Percentiles rank a stretch among this genome's conserved stretches.
Evolutionary conservation across 768 basidiomycete genomes (phyloP).

Genomic region (Phylloporus rhodoxanthus): DNA sequence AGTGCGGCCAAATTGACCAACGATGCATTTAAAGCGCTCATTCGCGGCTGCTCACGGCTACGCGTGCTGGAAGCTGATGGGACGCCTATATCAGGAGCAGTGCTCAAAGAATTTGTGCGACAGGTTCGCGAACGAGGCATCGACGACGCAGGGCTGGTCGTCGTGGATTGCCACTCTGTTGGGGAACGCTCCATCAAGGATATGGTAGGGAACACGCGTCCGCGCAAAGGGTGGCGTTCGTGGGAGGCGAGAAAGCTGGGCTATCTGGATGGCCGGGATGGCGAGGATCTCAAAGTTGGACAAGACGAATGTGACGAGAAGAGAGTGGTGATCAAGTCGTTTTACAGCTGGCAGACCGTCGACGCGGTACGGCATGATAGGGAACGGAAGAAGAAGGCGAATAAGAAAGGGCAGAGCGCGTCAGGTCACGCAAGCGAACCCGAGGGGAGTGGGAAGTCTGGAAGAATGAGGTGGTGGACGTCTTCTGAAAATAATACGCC

Average conservation of each 20-base stretch:
- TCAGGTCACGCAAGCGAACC: conserved; percentile 29
- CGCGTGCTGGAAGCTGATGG: conserved; percentile 72
- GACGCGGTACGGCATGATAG: conserved; percentile 64
- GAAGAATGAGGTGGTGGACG: conserved; percentile 32
- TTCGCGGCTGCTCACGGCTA: conserved; percentile 57
- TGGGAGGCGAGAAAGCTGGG: conserved; percentile 63
- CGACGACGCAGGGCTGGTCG: conserved; percentile 52
- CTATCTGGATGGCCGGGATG: conserved; percentile 68
- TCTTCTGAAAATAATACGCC: conserved; percentile 49
- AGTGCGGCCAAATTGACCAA: conserved; percentile 60
- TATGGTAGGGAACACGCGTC: conserved; percentile 50
- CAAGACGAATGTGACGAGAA: conserved; percentile 77
- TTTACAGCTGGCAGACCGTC: conserved; percentile 82
- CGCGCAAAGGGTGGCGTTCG: conserved; percentile 68
- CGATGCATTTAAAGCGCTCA: conserved; percentile 56
- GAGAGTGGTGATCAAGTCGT: conserved; percentile 75
- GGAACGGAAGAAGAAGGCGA: conserved; percentile 55
- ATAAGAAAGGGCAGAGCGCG: conserved; percentile 38
- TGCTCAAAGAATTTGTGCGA: conserved; percentile 64
- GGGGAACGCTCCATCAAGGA: conserved; percentile 60
- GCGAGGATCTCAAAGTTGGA: conserved; percentile 58
- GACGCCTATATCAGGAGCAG: conserved; percentile 58
- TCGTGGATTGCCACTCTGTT: conserved; percentile 71
- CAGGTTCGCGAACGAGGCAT: conserved; percentile 43
- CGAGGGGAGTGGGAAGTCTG: conserved; percentile 23